These are phyloP conservation scores for Cladobotryum protrusum DNA, from an alignment of 2,329 filamentous ascomycete genomes.

Conservation along the genomic window DNA sequence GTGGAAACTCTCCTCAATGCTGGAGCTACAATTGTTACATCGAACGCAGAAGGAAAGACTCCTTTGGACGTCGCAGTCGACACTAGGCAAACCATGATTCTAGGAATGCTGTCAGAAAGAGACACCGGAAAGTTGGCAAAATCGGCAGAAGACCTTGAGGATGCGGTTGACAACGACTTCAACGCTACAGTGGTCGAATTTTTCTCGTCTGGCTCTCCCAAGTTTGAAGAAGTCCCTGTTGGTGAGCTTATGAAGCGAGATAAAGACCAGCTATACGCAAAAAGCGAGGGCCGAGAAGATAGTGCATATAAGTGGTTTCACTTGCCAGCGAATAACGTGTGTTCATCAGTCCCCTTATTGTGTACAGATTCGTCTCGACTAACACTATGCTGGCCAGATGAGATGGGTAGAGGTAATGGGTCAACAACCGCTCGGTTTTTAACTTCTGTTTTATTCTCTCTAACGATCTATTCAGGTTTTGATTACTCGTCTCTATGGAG, in stretches of 20 bases:
- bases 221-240: not conserved
- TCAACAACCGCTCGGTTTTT: not conserved
- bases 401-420: not conserved
- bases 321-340: not conserved
- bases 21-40: not conserved
- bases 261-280: too few species aligned
- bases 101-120: not conserved
- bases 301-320: not conserved
- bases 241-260: too few species aligned
- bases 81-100: not conserved
- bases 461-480: not conserved
- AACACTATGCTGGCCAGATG: not conserved
- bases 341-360: not conserved
- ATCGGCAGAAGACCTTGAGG: not conserved
- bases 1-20: not conserved
- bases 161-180: not conserved
- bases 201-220: not conserved
- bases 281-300: not conserved
- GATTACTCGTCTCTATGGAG: not conserved
- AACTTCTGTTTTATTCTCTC: not conserved
- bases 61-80: not conserved
- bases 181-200: not conserved
- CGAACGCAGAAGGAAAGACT: not conserved
- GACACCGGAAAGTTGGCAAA: not conserved
- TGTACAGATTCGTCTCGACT: not conserved